Conservation (phyloP, 306 rosid genomes). For the Boehmeria nivea region DNA sequence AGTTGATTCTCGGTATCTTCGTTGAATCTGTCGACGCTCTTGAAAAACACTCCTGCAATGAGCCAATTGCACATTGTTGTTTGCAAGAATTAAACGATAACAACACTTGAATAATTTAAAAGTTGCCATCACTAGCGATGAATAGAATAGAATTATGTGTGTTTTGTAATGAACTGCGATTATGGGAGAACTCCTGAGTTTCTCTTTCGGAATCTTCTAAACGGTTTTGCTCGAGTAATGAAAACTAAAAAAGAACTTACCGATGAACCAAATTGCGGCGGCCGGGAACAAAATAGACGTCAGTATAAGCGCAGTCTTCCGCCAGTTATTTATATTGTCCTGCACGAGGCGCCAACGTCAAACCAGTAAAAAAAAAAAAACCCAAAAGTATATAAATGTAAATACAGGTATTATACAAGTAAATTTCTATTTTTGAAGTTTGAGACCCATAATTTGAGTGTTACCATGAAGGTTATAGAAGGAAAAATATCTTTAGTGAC, state of each 20-base stretch:
- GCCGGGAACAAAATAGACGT: slow-evolving; percentile 61
- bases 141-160: no score
- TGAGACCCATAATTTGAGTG: no score
- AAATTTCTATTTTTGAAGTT: no score
- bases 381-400: not conserved
- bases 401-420: no score
- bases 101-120: no score
- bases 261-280: slow-evolving; percentile 68
- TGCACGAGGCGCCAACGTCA: slow-evolving; percentile 26
- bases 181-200: no score
- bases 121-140: no score
- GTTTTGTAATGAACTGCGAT: not conserved
- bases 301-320: slow-evolving; percentile 55
- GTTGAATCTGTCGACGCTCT: slow-evolving; percentile 48
- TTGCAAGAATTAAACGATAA: not conserved
- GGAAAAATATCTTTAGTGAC: not conserved
- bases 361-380: not conserved
- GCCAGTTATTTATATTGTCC: slow-evolving; percentile 69
- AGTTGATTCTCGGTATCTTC: slow-evolving; percentile 41
- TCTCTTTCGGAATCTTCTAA: not conserved
- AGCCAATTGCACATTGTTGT: not conserved
- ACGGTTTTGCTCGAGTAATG: not conserved
- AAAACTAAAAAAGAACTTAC: slow-evolving; percentile 34
- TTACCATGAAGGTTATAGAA: no score
- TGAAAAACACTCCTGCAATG: slow-evolving; percentile 59